Base-by-base conservation (phyloP, 345 rosid genomes). In the Chamaenerion angustifolium region DNA sequence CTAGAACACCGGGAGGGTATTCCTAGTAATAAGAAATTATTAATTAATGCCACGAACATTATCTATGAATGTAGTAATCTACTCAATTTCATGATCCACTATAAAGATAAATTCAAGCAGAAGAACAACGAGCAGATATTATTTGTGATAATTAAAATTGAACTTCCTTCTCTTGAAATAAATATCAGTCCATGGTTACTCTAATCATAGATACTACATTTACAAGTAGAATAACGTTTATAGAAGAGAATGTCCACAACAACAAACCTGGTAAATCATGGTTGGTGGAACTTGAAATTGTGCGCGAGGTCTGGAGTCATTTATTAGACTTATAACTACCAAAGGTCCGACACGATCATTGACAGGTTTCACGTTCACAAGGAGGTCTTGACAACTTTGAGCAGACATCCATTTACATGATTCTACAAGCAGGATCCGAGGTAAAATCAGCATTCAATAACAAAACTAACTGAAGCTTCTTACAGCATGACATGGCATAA, bases 1-100 rank as follows among this genome's bases (percentile, higher is more conserved):
- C 52, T 49, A 71, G 49, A 56, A 89, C 84, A 62, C 95, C 95
- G 11, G 82, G 92, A 48, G 95, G 98, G 60, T 83, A 85, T 71
- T 83, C 98, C 98, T 85, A 76, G 61, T 45, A 46, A n/a, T 17
- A 51, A 44, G 19, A 18, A 45, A 54, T 40, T 14, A 18, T 23
- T 8, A 43, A 42, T 2, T 16, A 50, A 21, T 18, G 16, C 9
- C 2, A 31, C 5, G 48, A 3, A 13, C 48, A 16, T 16, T 9
- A n/a, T 31, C 37, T 5, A 5, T 31, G 37, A 31, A 31, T 31
- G 37, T 31, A 7, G 7, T n/a, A n/a, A n/a, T n/a, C n/a, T n/a
- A n/a, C n/a, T 31, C 8, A 31, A 31, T 31, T 31, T 5, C 37
- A 4, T 31, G 10, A 31, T 31, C 37, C 7, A 21, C 25, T 31